A percentile compares a stretch with the other conserved stretches of the same genome.
phyloP scores from a whole-genome alignment of 495 filamentous ascomycete genomes.

The Daldinia loculata region DNA sequence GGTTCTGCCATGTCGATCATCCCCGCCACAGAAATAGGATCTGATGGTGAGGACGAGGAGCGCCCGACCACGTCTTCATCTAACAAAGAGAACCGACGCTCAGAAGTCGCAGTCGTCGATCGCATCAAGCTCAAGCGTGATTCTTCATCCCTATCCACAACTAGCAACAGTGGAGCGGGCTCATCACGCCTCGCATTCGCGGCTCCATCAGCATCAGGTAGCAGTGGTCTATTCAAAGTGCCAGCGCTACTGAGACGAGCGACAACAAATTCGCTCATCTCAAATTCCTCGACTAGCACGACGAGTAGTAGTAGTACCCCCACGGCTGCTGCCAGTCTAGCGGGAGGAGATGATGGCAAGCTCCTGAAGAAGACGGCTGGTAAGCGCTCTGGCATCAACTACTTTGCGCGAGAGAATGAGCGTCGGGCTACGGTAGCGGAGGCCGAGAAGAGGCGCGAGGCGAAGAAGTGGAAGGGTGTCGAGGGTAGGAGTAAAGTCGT shows the following conservation, averaged over 20 bases:
- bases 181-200: slow-evolving; percentile 69
- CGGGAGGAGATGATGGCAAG: slow-evolving; percentile 55
- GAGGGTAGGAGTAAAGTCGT: slow-evolving; percentile 59
- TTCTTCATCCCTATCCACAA: slow-evolving; percentile 50
- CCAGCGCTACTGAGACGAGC: slow-evolving; percentile 82
- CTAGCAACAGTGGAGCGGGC: slow-evolving; percentile 4
- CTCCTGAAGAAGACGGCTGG: slow-evolving; percentile 75
- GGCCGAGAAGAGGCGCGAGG: slow-evolving; percentile 69
- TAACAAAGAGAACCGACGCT: slow-evolving; percentile 56
- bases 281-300: slow-evolving; percentile 44
- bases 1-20: slow-evolving; percentile 55
- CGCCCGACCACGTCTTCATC: slow-evolving; percentile 37
- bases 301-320: slow-evolving; percentile 50
- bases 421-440: slow-evolving; percentile 65
- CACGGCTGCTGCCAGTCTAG: slow-evolving; percentile 47
- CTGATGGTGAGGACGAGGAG: slow-evolving; percentile 52
- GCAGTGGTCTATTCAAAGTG: slow-evolving; percentile 65
- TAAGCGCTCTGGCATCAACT: slow-evolving; percentile 72
- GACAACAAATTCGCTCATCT: slow-evolving; percentile 67
- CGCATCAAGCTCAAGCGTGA: slow-evolving; percentile 80
- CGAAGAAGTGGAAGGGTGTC: slow-evolving; percentile 71
- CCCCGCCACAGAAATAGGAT: slow-evolving; percentile 55
- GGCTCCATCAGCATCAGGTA: slow-evolving; percentile 52
- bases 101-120: slow-evolving; percentile 71
- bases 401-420: slow-evolving; percentile 79